Evolutionary conservation across 225 moss, liverwort and hornwort genomes (phyloP), one percentile per base, ranked within the genome.

Genomic region (Bryum argenteum): DNA sequence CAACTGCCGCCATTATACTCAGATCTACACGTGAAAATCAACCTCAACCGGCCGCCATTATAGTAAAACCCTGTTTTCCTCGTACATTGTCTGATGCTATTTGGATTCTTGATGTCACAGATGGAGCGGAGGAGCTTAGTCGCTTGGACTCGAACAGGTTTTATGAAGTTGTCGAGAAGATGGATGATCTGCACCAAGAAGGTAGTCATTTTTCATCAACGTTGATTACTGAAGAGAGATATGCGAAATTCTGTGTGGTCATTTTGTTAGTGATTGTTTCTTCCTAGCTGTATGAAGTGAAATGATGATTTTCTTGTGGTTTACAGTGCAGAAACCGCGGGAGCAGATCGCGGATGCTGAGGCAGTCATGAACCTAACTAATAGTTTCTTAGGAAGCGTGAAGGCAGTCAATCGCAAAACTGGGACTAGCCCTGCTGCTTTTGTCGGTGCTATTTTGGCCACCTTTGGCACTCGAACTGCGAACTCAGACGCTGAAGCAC

Each of bases 261-360:
- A 8, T 48, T 57, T 58, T 56, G 24, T 2, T 8, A n/a, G 8
- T 1, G 16, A 8, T 54, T 45, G 26, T 4, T 41, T 14, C 9
- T 14, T 10, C 4, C 1, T 14, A 59, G 50, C 24, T 18, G 5
- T 10, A 10, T 23, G 2, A n/a, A 13, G 26, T 44, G 13, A 39
- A 38, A 7, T 68, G 20, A 58, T 58, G 13, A 14, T 63, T 58
- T 18, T 42, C 19, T 26, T 43, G 12, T 63, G 23, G 8, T 53
- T 38, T 81, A 48, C 84, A 91, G 97, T 87, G 33, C 76, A 80
- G 9, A 91, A 84, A 65, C 92, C 94, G 40, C 87, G 98, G 39
- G 98, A 98, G 77, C 92, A 94, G 69, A 87, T 94, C 39, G 81
- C 84, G 8, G 98, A 98, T 70, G 98, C 94, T 19, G 98, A 98